Base-by-base conservation (phyloP, 176 grass and related monocot species). In the Musa itinerans region DNA sequence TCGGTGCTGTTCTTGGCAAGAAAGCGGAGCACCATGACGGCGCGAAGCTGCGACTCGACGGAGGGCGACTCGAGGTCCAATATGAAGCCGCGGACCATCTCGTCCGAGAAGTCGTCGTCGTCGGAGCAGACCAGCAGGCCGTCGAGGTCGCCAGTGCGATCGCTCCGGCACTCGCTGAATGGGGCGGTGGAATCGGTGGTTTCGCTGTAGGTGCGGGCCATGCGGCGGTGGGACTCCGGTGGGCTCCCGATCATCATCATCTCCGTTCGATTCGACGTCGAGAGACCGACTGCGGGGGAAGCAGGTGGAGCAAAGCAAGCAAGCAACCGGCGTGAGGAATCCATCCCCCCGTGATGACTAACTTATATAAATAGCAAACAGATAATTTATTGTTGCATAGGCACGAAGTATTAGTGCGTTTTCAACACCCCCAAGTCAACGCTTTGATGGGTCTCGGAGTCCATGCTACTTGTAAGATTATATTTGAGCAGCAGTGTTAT, bases 1-100 rank as follows among this genome's bases (percentile, higher is more conserved):
- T 98, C 95, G 54, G 86, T 77, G 73, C 90, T 94, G 80, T 94
- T 86, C 81, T 94, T 98, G 9, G 95, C 88, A 19, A 98, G 90
- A 1, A 94, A 81, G 1, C 95, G 86, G 53, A 98, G 88, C 84
- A 89, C 86, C 77, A 88, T 89, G 24, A 90, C 82, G 1, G 83
- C 84, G 52, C 80, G 82, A 1, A 82, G 86, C 66, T 91, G 86
- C 26, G 88, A 78, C 74, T 98, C 90, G 15, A 94, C 63, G 12
- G 82, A 77, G 2, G 84, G 82, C 2, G 80, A 81, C 49, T 86
- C 74, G 22, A 99, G 90, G 61, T 91, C 84, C 0, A 76, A 63
- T 2, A 99, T 83, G 5, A 99, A 88, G 10, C 78, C 63, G 10
- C 81, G 79, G 11, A 99, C 85, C 14, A 86, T 58, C 58, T 74